Evolutionary conservation across 805 yeast species (phyloP), one percentile per base, ranked within the genome.

Genomic region (Phaffomyces thermotolerans): DNA sequence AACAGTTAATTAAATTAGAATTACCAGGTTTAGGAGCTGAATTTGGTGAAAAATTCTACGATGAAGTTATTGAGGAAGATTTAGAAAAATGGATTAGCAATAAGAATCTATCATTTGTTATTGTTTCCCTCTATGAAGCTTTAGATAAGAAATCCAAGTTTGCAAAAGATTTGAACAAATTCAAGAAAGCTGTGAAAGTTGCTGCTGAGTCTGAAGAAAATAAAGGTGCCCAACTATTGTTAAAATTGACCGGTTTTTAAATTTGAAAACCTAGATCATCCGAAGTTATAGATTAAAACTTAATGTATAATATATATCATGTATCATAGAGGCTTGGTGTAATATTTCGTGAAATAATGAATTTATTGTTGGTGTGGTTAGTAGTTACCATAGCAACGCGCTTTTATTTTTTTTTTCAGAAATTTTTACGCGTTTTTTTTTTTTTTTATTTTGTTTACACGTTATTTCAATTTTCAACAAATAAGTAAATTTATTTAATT

Each of bases 71-170:
- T 15, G 71, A 73, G 48, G 71, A 69, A 29, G 71, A 75, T 42
- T 64, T 86, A 32, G 66, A 65, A 32, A 69, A 66, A 45, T 91
- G 97, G 97, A 75, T 83, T 37, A 76, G 76, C 48, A 70, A 73
- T 34, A 75, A 77, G 36, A 72, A 72, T 44, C 86, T 93, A 34
- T 78, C 95, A 15, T 91, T 91, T 59, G 85, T 87, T 15, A 69
- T 90, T 42, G 90, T 87, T 40, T 78, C 95, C 1, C 65, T 88
- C n/a, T 75, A 71, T 53, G 97, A 91, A 65, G 73, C 74, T 25
- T 69, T 84, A 54, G 67, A 66, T 40, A 65, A 69, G 37, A 66
- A 67, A 35, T 67, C 73, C 46, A 59, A 64, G 27, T 78, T 84
- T 51, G 56, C 68, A 45, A 73, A 78, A 57, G 73, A 69, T 25